Conservation (phyloP, 345 rosid genomes). For the Kandelia obovata region DNA sequence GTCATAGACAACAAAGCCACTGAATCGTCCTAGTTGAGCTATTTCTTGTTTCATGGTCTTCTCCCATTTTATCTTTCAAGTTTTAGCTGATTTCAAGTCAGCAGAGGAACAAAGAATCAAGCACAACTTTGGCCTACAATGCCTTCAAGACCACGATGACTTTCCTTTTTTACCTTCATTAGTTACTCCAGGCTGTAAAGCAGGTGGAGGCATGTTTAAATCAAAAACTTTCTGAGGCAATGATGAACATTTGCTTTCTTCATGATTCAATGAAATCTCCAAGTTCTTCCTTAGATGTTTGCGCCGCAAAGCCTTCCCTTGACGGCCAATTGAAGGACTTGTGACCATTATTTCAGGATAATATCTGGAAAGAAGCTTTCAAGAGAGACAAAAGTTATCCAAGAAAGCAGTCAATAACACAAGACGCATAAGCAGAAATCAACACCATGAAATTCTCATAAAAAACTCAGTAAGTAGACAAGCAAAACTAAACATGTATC, state of each 20-base stretch:
- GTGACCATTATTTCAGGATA: slow-evolving; percentile 55
- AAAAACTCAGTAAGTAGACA: background rate
- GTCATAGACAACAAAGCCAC: too few species aligned
- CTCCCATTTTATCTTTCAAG: background rate
- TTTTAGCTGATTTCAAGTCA: too few species aligned
- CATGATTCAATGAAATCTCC: slow-evolving; percentile 17
- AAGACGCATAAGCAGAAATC: background rate
- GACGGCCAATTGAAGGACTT: slow-evolving; percentile 89
- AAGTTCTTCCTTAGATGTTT: slow-evolving; percentile 56
- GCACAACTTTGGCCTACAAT: background rate
- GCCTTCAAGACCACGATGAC: too few species aligned
- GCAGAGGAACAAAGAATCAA: background rate
- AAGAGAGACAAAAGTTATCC: slow-evolving; percentile 17
- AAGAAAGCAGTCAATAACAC: background rate
- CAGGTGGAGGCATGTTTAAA: background rate
- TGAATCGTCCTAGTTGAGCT: too few species aligned
- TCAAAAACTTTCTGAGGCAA: slow-evolving; percentile 10
- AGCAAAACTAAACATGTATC: too few species aligned
- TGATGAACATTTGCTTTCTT: slow-evolving; percentile 14
- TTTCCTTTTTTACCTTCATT: slow-evolving; percentile 22
- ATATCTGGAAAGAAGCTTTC: slow-evolving; percentile 68
- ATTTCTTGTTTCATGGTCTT: background rate
- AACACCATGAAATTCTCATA: background rate
- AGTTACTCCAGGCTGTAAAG: slow-evolving; percentile 14
- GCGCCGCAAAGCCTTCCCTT: slow-evolving; percentile 86